Evolutionary conservation across 768 basidiomycete species (phyloP).

Genomic region (Suillus variegatus): DNA sequence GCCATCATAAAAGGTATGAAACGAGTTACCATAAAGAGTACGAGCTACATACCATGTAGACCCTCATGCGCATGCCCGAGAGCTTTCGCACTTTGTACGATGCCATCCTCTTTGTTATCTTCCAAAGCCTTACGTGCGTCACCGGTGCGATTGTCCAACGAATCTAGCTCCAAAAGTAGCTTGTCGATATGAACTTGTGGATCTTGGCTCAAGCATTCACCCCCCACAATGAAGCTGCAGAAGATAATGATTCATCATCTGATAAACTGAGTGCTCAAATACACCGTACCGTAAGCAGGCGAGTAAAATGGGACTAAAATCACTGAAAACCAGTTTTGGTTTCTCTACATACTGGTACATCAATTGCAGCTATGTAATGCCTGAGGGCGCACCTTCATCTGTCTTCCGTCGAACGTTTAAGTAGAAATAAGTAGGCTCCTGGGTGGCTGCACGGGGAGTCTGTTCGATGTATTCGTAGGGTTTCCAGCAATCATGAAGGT

Average conservation of each 20-base stretch:
- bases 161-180: background rate
- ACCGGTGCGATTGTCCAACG: background rate
- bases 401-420: background rate
- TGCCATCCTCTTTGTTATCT: background rate
- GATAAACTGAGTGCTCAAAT: background rate
- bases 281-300: background rate
- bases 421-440: background rate
- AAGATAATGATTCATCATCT: background rate
- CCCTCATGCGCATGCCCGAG: background rate
- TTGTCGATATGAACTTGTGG: background rate
- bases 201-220: background rate
- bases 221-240: background rate
- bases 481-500: conserved; percentile 1
- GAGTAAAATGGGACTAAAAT: conserved; percentile 1
- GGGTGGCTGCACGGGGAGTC: background rate
- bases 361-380: background rate
- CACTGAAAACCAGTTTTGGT: background rate
- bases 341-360: background rate
- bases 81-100: background rate
- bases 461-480: background rate
- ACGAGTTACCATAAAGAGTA: background rate
- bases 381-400: background rate
- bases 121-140: background rate
- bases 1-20: background rate
- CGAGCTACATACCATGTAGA: background rate